These are phyloP conservation scores for Geotrichum citri-aurantii DNA, from an alignment of 1,139 yeast genomes.

Conservation along the genomic window DNA sequence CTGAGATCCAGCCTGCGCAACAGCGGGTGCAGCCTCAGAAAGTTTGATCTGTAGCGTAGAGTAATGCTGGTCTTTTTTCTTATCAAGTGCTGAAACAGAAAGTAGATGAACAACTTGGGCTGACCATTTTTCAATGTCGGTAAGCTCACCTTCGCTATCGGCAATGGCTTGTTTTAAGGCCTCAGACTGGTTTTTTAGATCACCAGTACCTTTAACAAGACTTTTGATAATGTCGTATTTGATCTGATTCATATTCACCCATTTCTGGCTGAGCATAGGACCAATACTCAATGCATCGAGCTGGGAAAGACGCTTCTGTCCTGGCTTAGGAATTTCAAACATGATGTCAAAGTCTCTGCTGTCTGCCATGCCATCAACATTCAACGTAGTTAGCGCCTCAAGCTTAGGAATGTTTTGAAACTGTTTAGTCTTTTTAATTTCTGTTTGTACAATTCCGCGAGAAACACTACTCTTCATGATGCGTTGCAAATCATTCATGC, in stretches of 20 bases:
- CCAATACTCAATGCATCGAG: conserved; percentile 21
- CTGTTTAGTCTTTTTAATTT: conserved; percentile 14
- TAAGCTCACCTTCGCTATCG: conserved; percentile 21
- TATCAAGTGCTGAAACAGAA: conserved; percentile 20
- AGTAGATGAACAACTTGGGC: conserved; percentile 25
- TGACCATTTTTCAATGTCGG: conserved; percentile 38
- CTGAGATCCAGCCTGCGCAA: neutral
- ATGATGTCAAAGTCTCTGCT: conserved; percentile 32
- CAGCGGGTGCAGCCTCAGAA: conserved; percentile 12
- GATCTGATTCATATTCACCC: conserved; percentile 26
- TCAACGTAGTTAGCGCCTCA: conserved; percentile 10
- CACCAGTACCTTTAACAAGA: conserved; percentile 22
- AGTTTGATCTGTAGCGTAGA: conserved; percentile 9
- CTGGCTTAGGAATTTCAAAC: conserved; percentile 21
- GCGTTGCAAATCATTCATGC: conserved; percentile 44
- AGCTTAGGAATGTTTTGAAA: conserved; percentile 19
- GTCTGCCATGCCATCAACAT: conserved; percentile 22
- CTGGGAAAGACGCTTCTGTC: conserved; percentile 17
- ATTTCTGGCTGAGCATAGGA: conserved; percentile 24
- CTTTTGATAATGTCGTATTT: conserved; percentile 26
- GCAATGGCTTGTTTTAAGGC: neutral
- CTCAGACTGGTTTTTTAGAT: conserved; percentile 16
- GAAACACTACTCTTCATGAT: conserved; percentile 28
- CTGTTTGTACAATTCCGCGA: conserved; percentile 20
- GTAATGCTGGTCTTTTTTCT: conserved; percentile 18